These are phyloP conservation scores for Aspergillus pseudoterreus DNA, from an alignment of 2,329 filamentous ascomycete genomes.

Conservation along the genomic window DNA sequence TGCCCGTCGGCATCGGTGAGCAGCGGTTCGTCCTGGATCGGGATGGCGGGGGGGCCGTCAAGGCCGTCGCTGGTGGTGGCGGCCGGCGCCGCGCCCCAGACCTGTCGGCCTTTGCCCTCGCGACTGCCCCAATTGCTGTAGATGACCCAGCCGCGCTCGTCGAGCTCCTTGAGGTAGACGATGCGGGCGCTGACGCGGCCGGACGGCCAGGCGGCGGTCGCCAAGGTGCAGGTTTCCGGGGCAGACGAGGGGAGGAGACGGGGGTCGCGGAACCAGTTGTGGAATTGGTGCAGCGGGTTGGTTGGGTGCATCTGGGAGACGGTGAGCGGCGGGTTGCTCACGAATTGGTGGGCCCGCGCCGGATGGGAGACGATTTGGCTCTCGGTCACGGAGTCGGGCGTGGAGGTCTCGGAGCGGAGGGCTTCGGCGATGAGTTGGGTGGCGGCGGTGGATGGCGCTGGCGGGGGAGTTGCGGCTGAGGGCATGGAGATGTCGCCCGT, in stretches of 20 bases:
- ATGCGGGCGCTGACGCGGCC: conserved; percentile 80
- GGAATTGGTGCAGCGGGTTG: conserved; percentile 76
- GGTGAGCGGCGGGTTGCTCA: conserved; percentile 40
- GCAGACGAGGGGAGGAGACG: conserved; percentile 61
- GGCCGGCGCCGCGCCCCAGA: conserved; percentile 26
- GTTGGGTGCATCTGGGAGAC: conserved; percentile 39
- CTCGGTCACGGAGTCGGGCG: conserved; percentile 33
- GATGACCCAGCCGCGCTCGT: conserved; percentile 76
- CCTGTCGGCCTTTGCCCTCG: conserved; percentile 47
- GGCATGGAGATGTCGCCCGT: conserved; percentile 14
- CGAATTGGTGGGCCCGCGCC: conserved; percentile 42
- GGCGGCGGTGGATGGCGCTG: conserved; percentile 9
- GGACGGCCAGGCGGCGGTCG: conserved; percentile 77
- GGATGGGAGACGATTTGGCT: conserved; percentile 33
- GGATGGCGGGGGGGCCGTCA: conserved; percentile 61
- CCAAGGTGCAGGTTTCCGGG: conserved; percentile 83
- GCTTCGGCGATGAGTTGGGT: conserved; percentile 15
- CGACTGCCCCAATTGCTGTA: conserved; percentile 86
- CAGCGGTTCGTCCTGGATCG: conserved; percentile 18
- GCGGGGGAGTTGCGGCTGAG: conserved; percentile 10
- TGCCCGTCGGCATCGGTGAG: background rate
- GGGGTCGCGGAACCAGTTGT: conserved; percentile 80
- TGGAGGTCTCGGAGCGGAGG: conserved; percentile 32
- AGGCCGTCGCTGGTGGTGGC: conserved; percentile 9
- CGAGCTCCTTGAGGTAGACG: conserved; percentile 95